Evolutionary conservation across 352 stramenopile species (phyloP).

Genomic region (Phytophthora macrochlamydospora): DNA sequence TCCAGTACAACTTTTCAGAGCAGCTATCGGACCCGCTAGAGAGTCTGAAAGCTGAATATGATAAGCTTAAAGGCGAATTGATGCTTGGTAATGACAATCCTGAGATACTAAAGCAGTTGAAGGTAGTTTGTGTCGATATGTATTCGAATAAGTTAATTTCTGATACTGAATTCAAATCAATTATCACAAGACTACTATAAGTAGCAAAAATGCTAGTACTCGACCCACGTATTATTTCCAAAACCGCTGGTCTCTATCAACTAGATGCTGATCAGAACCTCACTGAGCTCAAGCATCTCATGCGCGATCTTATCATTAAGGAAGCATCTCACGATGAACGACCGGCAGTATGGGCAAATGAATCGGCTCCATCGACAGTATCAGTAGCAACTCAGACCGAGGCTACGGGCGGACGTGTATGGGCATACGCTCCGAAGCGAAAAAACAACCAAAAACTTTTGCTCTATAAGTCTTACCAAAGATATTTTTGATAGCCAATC

Average conservation of each 20-base stretch:
- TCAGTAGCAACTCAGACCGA: too few relatives aligned
- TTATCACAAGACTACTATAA: conserved; percentile 25
- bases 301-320: too few relatives aligned
- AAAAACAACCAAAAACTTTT: not conserved
- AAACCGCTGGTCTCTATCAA: not conserved
- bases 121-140: conserved; percentile 20
- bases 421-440: conserved; percentile 15
- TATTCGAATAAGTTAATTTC: conserved; percentile 24
- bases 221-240: conserved; percentile 25
- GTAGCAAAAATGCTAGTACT: conserved; percentile 17
- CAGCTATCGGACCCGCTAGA: conserved; percentile 12
- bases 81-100: conserved; percentile 13
- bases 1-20: conserved; percentile 13
- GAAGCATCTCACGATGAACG: too few relatives aligned
- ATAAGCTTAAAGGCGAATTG: conserved; percentile 16
- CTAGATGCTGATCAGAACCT: too few relatives aligned
- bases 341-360: too few relatives aligned
- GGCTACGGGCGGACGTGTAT: conserved; percentile 12
- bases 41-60: not conserved
- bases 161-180: conserved; percentile 23
- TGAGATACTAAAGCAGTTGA: conserved; percentile 13
- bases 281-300: too few relatives aligned
- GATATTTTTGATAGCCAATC: too few relatives aligned
- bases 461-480: too few relatives aligned
- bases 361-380: too few relatives aligned